These are phyloP conservation scores for Tolypocladium paradoxum DNA, from an alignment of 2,329 filamentous ascomycete genomes.

Conservation along the genomic window DNA sequence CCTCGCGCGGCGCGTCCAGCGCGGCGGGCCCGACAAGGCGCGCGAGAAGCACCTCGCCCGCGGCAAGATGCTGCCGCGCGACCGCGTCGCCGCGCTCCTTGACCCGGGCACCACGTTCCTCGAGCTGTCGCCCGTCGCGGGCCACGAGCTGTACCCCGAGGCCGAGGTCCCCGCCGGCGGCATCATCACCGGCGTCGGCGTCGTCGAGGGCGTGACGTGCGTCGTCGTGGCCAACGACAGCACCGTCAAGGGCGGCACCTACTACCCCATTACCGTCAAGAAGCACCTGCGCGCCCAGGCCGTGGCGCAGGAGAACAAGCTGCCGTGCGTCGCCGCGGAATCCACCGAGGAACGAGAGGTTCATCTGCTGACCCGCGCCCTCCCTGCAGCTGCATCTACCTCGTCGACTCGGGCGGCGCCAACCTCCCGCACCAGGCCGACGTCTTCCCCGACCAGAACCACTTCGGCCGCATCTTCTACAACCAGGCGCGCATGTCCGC, in stretches of 20 bases:
- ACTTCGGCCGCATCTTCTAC: constrained; percentile 96
- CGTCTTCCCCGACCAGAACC: constrained; percentile 88
- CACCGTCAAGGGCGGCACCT: constrained; percentile 94
- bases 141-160: constrained; percentile 72
- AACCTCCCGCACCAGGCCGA: constrained; percentile 93
- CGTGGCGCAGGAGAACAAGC: constrained; percentile 77
- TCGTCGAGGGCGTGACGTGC: constrained; percentile 82
- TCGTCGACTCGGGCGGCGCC: constrained; percentile 91
- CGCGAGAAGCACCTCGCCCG: constrained; percentile 76
- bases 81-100: constrained; percentile 76
- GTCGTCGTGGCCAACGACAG: constrained; percentile 94
- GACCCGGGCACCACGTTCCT: constrained; percentile 86
- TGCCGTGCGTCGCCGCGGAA: constrained; percentile 39
- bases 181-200: constrained; percentile 86
- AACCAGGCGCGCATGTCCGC: constrained; percentile 93
- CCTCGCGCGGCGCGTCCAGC: constrained; percentile 62
- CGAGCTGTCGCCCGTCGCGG: constrained; percentile 87
- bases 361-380: constrained; percentile 1
- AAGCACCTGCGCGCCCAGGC: constrained; percentile 91
- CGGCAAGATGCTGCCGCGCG: constrained; percentile 89
- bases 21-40: constrained; percentile 72
- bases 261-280: constrained; percentile 95
- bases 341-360: not conserved
- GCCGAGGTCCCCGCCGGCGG: constrained; percentile 83
- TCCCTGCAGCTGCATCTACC: constrained; percentile 64